Base-by-base conservation (phyloP, 768 basidiomycete species). In the Suillus subluteus region DNA sequence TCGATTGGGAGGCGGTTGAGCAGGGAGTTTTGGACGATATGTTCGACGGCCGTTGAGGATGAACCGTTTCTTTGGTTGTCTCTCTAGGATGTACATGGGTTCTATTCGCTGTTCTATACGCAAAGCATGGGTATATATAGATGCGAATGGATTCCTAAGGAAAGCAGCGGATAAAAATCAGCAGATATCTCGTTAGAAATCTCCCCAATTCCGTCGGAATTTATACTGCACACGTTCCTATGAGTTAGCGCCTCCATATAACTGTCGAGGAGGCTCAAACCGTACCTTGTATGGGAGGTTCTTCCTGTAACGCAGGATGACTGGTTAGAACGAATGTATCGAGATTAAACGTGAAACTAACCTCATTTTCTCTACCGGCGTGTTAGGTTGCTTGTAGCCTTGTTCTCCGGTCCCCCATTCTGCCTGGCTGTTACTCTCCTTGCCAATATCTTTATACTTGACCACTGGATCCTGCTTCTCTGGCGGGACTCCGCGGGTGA, bases 1-100 rank as follows among this genome's bases (percentile, higher is more conserved):
- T 99, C 23, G 96, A 99, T 74, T 97, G 94, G 95, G 90, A 88
- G 40, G 89, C 88, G 3, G 90, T 99, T 26, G 97, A 99, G 78
- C 83, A 82, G 56, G 88, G 90, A 6, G 76, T 99, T 56, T 79
- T 92, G 78, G 85, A 87, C 58, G 97, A 99, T 76, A 90, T 99
- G 83, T 99, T 99, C 74, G 96, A 98, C 68, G 88, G 88, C 65
- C 84, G 88, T 74, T 91, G 73, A 75, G 23, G 35, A 7, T 35
- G 58, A 11, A 18, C 58, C 18, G 18, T 43, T 61, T 41, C 30
- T 35, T 32, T 62, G 38, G 13, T 62, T 32, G n/a, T 62, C 26
- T 62, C 37, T 37, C 26, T 64, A 64, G n/a, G 12, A 66, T 67
- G 56, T 70, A 67, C 38, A 70, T 44, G 63, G 44, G 18, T 38